Evolutionary conservation across 2,329 filamentous ascomycete genomes (phyloP).

Genomic region (Apiospora hydei): DNA sequence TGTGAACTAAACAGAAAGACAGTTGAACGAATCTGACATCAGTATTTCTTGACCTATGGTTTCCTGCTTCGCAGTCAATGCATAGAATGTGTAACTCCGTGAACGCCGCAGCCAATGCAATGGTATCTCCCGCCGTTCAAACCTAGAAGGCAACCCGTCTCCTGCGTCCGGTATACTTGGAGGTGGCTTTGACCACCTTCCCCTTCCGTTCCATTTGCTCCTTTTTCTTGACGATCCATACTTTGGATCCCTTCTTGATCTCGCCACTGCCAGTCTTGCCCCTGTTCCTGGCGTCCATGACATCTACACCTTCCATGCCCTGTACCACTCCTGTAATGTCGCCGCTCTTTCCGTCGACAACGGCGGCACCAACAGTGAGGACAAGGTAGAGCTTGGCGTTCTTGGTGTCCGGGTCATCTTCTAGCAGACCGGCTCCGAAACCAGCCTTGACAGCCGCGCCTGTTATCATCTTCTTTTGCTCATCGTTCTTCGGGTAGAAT

Average conservation of each 20-base stretch:
- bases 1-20: background rate
- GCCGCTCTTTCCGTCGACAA: slow-evolving; percentile 60
- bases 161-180: slow-evolving; percentile 94
- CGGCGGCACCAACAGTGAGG: slow-evolving; percentile 79
- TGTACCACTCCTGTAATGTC: slow-evolving; percentile 92
- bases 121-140: slow-evolving; percentile 29
- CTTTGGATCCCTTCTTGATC: slow-evolving; percentile 82
- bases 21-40: background rate
- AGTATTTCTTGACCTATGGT: background rate
- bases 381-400: slow-evolving; percentile 97
- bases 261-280: slow-evolving; percentile 57
- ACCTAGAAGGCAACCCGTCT: slow-evolving; percentile 76
- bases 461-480: slow-evolving; percentile 91
- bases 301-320: slow-evolving; percentile 87
- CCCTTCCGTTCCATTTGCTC: slow-evolving; percentile 94
- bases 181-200: slow-evolving; percentile 89
- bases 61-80: background rate
- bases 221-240: slow-evolving; percentile 86
- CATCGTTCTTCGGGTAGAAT: slow-evolving; percentile 97
- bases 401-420: slow-evolving; percentile 96
- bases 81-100: slow-evolving; percentile 18
- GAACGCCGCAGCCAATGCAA: slow-evolving; percentile 32
- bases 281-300: slow-evolving; percentile 72
- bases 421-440: slow-evolving; percentile 92
- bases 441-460: slow-evolving; percentile 90